Evolutionary conservation across 192 early-diverging fungal genomes (phyloP).

Genomic region (Umbelopsis vinacea): DNA sequence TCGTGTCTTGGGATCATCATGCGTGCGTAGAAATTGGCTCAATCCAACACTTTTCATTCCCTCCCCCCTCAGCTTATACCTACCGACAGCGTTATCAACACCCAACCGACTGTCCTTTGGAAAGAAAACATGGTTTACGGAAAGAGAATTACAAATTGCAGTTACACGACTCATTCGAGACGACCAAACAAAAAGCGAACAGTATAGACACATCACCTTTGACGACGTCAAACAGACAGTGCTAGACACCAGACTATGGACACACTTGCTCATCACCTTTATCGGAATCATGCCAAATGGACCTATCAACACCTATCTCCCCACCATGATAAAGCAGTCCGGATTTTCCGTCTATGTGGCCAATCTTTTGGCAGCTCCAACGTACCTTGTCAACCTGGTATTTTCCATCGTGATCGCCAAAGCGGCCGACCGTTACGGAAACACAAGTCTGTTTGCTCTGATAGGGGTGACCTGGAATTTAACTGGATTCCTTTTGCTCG

Average conservation of each 20-base stretch:
- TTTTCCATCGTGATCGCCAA: constrained; percentile 21
- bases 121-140: constrained; percentile 49
- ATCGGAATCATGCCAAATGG: constrained; percentile 24
- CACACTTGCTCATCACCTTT: constrained; percentile 34
- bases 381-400: constrained; percentile 17
- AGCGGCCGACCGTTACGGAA: constrained; percentile 25
- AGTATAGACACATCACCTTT: constrained; percentile 20
- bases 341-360: constrained; percentile 28
- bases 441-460: constrained; percentile 25
- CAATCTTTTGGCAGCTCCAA: constrained; percentile 28
- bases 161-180: constrained; percentile 67
- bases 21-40: background rate
- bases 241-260: constrained; percentile 26
- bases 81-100: constrained; percentile 48
- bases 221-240: constrained; percentile 24
- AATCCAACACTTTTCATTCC: background rate
- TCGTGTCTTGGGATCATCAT: too few relatives aligned
- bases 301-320: constrained; percentile 24
- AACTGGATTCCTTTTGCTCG: constrained; percentile 33
- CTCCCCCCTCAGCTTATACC: constrained; percentile 43
- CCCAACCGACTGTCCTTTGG: constrained; percentile 42
- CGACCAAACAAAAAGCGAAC: constrained; percentile 53
- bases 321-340: constrained; percentile 25
- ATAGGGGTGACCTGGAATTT: constrained; percentile 28
- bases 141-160: constrained; percentile 55